Evolutionary conservation across 352 stramenopile genomes (phyloP), one percentile per base, ranked within the genome.

Genomic region (Pythium biforme): DNA sequence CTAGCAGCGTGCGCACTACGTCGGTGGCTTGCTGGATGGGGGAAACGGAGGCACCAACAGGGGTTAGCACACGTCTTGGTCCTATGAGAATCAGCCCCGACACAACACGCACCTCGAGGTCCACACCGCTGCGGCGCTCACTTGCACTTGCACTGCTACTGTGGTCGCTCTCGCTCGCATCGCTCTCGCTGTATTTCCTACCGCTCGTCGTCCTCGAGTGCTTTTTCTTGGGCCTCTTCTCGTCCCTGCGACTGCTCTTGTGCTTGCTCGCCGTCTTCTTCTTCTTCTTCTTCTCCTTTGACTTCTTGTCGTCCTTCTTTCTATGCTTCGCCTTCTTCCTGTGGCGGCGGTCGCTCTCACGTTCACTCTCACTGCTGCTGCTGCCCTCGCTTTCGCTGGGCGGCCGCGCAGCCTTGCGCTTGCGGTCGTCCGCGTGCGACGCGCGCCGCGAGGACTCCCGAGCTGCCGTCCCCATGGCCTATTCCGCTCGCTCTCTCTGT

Each of bases 1-100:
- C 59, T 52, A 93, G 70, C 65, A 95, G 61, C 51, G 75, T 68
- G 3, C 74, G 65, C 56, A 91, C 75, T 23, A 87, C 73, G 4
- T 57, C 58, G 40, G 81, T 64, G 25, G 84, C 86, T 54, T 56
- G 53, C 53, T 85, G 34, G 48, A 0, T 39, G 7, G 34, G 19
- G 45, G 29, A 14, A 22, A 45, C 37, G 52, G 10, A 43, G 48
- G 10, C 14, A n/a, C n/a, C n/a, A n/a, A n/a, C n/a, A n/a, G n/a
- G n/a, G n/a, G n/a, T n/a, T n/a, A n/a, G n/a, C n/a, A n/a, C n/a
- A n/a, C n/a, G n/a, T n/a, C n/a, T n/a, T n/a, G n/a, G n/a, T n/a
- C n/a, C n/a, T n/a, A n/a, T n/a, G n/a, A n/a, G n/a, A n/a, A n/a
- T n/a, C n/a, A n/a, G n/a, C n/a, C n/a, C n/a, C n/a, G n/a, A n/a